These are phyloP conservation scores for Coix lacrymajobi DNA, from an alignment of 176 grass and related monocot genomes.

Conservation along the genomic window DNA sequence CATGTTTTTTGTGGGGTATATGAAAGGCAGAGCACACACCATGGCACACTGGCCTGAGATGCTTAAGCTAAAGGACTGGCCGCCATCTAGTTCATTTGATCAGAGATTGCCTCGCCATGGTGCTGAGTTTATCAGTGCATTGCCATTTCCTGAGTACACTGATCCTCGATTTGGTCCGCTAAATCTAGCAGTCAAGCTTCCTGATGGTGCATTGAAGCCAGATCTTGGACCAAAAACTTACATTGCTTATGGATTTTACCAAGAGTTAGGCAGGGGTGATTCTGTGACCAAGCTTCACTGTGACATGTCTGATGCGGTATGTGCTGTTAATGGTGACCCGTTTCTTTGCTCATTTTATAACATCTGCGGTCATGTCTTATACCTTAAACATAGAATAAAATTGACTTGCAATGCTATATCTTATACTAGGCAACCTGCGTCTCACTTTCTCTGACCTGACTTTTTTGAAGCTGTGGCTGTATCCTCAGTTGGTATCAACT, in stretches of 20 bases:
- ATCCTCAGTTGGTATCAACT: background rate
- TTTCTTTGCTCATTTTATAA: background rate
- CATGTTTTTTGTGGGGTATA: constrained; percentile 56
- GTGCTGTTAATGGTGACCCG: background rate
- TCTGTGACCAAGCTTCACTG: constrained; percentile 97
- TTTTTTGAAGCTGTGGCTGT: background rate
- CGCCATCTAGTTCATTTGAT: constrained; percentile 62
- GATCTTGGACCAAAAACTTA: constrained; percentile 81
- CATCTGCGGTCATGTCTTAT: background rate
- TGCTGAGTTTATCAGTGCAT: constrained; percentile 66
- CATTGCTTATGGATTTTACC: constrained; percentile 72
- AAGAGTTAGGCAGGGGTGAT: constrained; percentile 72
- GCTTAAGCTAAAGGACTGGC: constrained; percentile 80
- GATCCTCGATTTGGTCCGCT: constrained; percentile 67
- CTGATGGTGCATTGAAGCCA: constrained; percentile 46
- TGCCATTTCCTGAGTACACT: constrained; percentile 88
- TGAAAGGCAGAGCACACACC: constrained; percentile 29
- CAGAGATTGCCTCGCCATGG: constrained; percentile 73
- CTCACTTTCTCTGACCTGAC: background rate
- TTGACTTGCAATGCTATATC: background rate
- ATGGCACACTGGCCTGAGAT: constrained; percentile 53
- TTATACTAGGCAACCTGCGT: background rate
- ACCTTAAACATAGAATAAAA: background rate
- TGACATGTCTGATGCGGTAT: constrained; percentile 79
- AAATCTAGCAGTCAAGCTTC: constrained; percentile 76